phyloP scores from a whole-genome alignment of 2,329 filamentous ascomycete species.

The Achaetomium macrosporum region DNA sequence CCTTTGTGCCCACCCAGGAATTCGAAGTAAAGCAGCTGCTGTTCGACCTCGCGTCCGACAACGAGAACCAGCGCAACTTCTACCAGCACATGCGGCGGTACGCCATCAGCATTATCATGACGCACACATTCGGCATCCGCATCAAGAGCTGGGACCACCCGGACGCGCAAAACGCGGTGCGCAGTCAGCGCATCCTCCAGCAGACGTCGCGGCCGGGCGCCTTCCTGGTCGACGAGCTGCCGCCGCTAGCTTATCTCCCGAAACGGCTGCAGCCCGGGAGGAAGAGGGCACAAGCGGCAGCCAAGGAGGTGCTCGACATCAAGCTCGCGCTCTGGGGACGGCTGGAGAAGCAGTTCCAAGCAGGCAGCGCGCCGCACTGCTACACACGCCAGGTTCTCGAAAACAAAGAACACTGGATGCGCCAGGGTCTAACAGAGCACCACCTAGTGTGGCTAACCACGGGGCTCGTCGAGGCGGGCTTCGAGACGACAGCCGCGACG shows the following conservation, averaged over 20 bases:
- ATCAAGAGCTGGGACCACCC: conserved; percentile 24
- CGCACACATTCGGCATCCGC: conserved; percentile 26
- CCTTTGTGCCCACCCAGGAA: conserved; percentile 39
- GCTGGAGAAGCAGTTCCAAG: conserved; percentile 18
- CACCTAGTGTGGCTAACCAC: conserved; percentile 25
- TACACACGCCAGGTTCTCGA: conserved; percentile 23
- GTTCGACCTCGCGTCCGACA: conserved; percentile 34
- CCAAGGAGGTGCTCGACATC: conserved; percentile 17
- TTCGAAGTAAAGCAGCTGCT: conserved; percentile 41
- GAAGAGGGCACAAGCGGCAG: conserved; percentile 12
- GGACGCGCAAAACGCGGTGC: conserved; percentile 10
- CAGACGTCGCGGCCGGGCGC: conserved; percentile 21
- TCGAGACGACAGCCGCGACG: conserved; percentile 33
- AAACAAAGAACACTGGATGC: conserved; percentile 20
- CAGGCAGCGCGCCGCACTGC: conserved; percentile 22
- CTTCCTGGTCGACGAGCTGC: conserved; percentile 27
- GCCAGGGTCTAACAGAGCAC: conserved; percentile 24
- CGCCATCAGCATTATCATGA: conserved; percentile 28
- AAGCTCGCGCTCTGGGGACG: conserved; percentile 26
- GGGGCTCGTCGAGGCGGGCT: conserved; percentile 34
- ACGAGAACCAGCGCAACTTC: conserved; percentile 27
- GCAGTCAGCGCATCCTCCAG: conserved; percentile 20
- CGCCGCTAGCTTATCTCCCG: conserved; percentile 22
- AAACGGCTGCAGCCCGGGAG: conserved; percentile 24
- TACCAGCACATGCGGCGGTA: conserved; percentile 28